Conservation (phyloP, 2,329 filamentous ascomycete species). For the Keithomyces neogunnii region DNA sequence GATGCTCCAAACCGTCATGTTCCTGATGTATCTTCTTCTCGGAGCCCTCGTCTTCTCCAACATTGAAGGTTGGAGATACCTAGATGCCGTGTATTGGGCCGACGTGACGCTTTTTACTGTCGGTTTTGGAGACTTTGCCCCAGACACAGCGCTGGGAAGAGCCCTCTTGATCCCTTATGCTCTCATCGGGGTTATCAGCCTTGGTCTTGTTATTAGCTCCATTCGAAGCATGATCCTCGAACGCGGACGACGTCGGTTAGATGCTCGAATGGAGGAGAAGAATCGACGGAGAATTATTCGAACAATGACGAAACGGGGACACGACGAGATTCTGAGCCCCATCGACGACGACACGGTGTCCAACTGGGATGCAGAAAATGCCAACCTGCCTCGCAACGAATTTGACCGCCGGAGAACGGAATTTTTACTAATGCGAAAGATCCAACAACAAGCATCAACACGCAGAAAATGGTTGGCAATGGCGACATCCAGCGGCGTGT, state of each 20-base stretch:
- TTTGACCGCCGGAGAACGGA: constrained; percentile 57
- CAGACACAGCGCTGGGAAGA: constrained; percentile 46
- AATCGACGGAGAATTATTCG: constrained; percentile 41
- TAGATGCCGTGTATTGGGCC: constrained; percentile 73
- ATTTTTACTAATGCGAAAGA: constrained; percentile 73
- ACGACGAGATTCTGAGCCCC: constrained; percentile 41
- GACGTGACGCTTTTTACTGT: constrained; percentile 62
- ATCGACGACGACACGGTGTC: constrained; percentile 22
- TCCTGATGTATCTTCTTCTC: constrained; percentile 71
- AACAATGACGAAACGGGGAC: constrained; percentile 34
- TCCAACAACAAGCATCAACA: constrained; percentile 56
- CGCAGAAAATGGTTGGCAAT: constrained; percentile 71
- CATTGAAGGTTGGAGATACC: constrained; percentile 66
- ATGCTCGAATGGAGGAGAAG: constrained; percentile 51
- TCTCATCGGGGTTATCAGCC: constrained; percentile 72
- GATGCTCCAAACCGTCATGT: constrained; percentile 83
- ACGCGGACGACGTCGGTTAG: constrained; percentile 44
- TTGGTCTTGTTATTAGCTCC: constrained; percentile 75
- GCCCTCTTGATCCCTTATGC: constrained; percentile 77
- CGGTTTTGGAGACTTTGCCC: constrained; percentile 49
- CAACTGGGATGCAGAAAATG: constrained; percentile 5
- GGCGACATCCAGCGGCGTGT: constrained; percentile 56
- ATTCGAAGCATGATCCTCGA: constrained; percentile 61
- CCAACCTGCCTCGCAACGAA: constrained; percentile 27
- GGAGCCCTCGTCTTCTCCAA: constrained; percentile 68